Base-by-base conservation (phyloP, 139 green algal species). In the Edaphochlamys debaryana region DNA sequence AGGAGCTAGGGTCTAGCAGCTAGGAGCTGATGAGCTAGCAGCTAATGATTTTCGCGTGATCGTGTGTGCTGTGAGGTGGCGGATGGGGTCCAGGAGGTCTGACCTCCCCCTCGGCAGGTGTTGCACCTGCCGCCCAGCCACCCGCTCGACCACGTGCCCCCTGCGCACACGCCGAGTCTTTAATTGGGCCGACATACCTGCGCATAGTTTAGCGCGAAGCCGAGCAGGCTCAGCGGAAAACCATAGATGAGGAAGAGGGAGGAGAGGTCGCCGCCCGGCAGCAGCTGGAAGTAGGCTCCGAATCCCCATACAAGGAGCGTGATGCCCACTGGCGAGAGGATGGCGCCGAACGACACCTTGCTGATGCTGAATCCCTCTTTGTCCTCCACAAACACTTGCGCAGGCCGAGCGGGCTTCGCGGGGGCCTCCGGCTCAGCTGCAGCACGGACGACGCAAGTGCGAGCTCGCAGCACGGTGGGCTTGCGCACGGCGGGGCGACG, bases 201-300 rank as follows among this genome's bases (percentile, higher is more conserved):
- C 0, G 94, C 96, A 81, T 98, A 98, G 76, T 91, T 94, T 34
- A 99, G 91, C 4, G 97, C 97, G 86, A 98, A 98, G 36, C 97
- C 97, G 58, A 99, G 94, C 52, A 99, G 79, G 19, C 89, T 87
- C 67, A 98, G 94, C 30, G 96, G 96, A 88, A 99, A 99, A 66
- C 98, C 98, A 75, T 99, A 99, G 67, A 99, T 97, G 54, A 99
- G 93, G 79, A 99, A 84, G 22, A 99, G 67, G 4, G 95, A 91
- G 0, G 96, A 98, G 0, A 98, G 64, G 62, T 97, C 94, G 23
- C 78, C 89, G 5, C 98, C 97, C 0, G 97, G 97, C 50, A 99
- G 85, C 66, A 99, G 82, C 9, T 92, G 80, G 85, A 99, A 98
- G 90, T 97, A 99, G 36, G 96, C 93, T 37, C 96, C 95, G 79